These are phyloP conservation scores for Kitagawia praeruptora DNA, from an alignment of 129 eudicot genomes.

Conservation along the genomic window DNA sequence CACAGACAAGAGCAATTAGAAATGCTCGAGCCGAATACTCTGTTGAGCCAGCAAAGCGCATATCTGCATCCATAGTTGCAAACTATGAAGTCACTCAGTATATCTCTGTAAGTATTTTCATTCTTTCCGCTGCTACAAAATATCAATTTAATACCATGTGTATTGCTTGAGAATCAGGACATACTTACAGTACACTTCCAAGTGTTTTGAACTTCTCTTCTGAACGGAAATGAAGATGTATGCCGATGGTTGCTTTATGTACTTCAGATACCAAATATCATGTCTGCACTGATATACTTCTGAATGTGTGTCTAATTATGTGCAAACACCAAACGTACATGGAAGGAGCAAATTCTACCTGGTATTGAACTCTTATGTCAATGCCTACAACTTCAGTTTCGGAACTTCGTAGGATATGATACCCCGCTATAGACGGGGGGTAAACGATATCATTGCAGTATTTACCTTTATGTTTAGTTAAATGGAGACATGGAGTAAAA, in stretches of 20 bases:
- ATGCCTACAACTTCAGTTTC: not conserved
- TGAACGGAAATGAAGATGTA: not conserved
- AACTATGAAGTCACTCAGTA: slow-evolving; percentile 68
- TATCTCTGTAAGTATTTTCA: slow-evolving; percentile 57
- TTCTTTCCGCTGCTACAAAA: not conserved
- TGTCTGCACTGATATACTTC: slow-evolving; percentile 3
- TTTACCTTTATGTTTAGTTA: not conserved
- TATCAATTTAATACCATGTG: not conserved
- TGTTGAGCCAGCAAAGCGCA: slow-evolving; percentile 94
- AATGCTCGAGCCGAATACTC: slow-evolving; percentile 95
- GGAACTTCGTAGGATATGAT: not conserved
- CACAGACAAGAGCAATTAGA: slow-evolving; percentile 85
- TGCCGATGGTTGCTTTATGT: not conserved
- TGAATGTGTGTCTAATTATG: not conserved
- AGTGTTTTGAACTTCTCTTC: not conserved
- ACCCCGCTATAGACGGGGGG: not conserved
- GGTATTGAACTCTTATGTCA: not conserved
- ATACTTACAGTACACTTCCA: not conserved
- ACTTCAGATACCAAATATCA: not conserved
- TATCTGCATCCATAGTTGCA: slow-evolving; percentile 90
- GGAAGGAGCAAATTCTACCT: not conserved
- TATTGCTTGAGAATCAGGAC: not conserved
- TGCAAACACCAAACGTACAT: not conserved
- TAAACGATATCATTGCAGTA: not conserved
- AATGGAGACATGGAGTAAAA: not conserved